Percentiles rank a stretch among this genome's conserved stretches.
Evolutionary conservation across 108 stramenopile genomes (phyloP).

Genomic region (Phaeodactylum tricornutum): DNA sequence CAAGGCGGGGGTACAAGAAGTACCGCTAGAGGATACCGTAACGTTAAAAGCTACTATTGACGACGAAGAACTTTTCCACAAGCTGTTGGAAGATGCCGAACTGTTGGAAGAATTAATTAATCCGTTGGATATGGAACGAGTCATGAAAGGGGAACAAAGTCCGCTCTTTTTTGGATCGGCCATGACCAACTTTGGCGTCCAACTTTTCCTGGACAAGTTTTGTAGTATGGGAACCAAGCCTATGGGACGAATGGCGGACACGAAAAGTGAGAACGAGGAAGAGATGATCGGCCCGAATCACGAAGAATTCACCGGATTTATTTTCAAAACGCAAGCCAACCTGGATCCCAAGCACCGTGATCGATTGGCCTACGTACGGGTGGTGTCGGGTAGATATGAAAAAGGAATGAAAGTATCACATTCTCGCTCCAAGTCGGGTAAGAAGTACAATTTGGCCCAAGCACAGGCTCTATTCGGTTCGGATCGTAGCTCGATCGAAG

Average conservation of each 20-base stretch:
- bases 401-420: slow-evolving; percentile 94
- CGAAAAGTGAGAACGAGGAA: slow-evolving; percentile 28
- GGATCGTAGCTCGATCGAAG: slow-evolving; percentile 77
- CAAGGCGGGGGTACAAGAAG: slow-evolving; percentile 58
- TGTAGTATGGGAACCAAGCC: slow-evolving; percentile 73
- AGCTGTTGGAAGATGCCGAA: slow-evolving; percentile 89
- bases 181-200: slow-evolving; percentile 95
- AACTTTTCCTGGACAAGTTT: slow-evolving; percentile 82
- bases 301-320: slow-evolving; percentile 89
- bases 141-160: slow-evolving; percentile 77
- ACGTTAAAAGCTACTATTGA: slow-evolving; percentile 51
- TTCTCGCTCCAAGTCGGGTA: slow-evolving; percentile 69
- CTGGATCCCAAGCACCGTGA: slow-evolving; percentile 94
- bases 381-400: slow-evolving; percentile 82
- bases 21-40: slow-evolving; percentile 53
- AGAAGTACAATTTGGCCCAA: slow-evolving; percentile 85
- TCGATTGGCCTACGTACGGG: slow-evolving; percentile 86
- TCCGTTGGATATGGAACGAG: slow-evolving; percentile 84
- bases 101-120: slow-evolving; percentile 66
- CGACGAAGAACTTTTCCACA: slow-evolving; percentile 73
- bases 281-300: slow-evolving; percentile 55
- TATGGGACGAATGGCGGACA: slow-evolving; percentile 29
- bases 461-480: slow-evolving; percentile 92
- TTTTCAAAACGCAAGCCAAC: slow-evolving; percentile 97
- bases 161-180: slow-evolving; percentile 93